phyloP scores from a whole-genome alignment of 192 early-diverging fungal species.

The Coemansia sp. region DNA sequence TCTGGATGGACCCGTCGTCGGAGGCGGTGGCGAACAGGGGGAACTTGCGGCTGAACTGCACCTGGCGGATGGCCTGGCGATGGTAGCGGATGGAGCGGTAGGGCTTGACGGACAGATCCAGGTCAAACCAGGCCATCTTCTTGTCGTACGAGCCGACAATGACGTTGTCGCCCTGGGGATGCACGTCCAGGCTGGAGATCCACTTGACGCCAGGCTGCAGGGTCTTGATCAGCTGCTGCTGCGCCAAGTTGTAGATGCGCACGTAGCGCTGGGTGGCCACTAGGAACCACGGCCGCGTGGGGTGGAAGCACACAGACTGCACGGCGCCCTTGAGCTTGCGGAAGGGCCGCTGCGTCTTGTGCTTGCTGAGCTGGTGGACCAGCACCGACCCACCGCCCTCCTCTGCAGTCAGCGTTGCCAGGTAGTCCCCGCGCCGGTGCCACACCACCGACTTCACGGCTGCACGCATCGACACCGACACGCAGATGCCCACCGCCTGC shows the following conservation, averaged over 20 bases:
- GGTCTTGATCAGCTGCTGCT: slow-evolving; percentile 82
- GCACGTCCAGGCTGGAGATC: slow-evolving; percentile 94
- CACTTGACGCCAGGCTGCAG: slow-evolving; percentile 84
- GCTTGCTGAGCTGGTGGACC: slow-evolving; percentile 89
- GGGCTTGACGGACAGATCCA: slow-evolving; percentile 89
- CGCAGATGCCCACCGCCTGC: slow-evolving; percentile 44
- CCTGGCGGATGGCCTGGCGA: slow-evolving; percentile 82
- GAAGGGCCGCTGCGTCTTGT: slow-evolving; percentile 90
- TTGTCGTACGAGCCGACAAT: slow-evolving; percentile 96
- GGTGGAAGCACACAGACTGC: slow-evolving; percentile 90
- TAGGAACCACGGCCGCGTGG: slow-evolving; percentile 86
- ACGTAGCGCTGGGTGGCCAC: slow-evolving; percentile 93
- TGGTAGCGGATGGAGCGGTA: slow-evolving; percentile 93
- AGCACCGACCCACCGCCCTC: slow-evolving; percentile 69
- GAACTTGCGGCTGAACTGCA: slow-evolving; percentile 79
- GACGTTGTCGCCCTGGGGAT: slow-evolving; percentile 93
- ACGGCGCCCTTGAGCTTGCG: slow-evolving; percentile 83
- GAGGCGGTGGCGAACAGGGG: slow-evolving; percentile 91
- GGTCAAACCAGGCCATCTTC: slow-evolving; percentile 94
- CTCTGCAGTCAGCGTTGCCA: slow-evolving; percentile 81
- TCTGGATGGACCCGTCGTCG: slow-evolving; percentile 90
- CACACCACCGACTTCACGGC: slow-evolving; percentile 80
- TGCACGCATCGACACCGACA: slow-evolving; percentile 56
- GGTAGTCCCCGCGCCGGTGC: slow-evolving; percentile 97
- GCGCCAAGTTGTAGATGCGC: slow-evolving; percentile 88